Base-by-base conservation (phyloP, 2,329 filamentous ascomycete genomes). In the Dactylella cylindrospora region DNA sequence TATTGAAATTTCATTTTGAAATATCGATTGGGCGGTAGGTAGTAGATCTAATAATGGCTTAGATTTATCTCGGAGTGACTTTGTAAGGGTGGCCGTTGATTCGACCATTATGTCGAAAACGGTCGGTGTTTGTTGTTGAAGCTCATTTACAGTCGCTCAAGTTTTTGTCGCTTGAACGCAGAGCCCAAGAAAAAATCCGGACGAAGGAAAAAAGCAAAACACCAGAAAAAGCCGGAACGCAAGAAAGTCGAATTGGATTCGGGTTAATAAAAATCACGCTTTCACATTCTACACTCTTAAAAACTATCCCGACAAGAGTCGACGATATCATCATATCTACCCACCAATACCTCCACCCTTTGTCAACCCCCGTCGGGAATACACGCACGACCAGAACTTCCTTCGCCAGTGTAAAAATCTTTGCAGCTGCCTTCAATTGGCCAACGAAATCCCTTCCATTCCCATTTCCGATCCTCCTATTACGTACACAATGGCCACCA, bases 41-140 rank as follows among this genome's bases (percentile, higher is more conserved):
- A 72, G 32, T 19, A 64, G 50, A 46, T 69, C 51, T 15, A 51
- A 43, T 19, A 65, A 38, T 19, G 52, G 45, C 19, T 41, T 67
- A 64, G 71, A 70, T 67, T 70, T 70, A 28, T 64, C 62, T 53
- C 72, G 68, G 45, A 72, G 71, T 25, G 71, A 69, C 28, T 69
- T 67, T 55, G 71, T 72, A 12, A 70, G 68, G n/a, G 70, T 70
- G 43, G 66, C 67, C 26, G 64, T 65, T 65, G 72, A 71, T 62
- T 72, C 70, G 17, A 73, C 70, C 70, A 65, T 65, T 39, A 31
- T 47, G 40, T 33, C 45, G 13, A 23, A 20, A 52, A 23, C 12
- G 9, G 13, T 47, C 5, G 5, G 36, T 28, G 15, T 22, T 25
- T 28, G 6, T 35, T 47, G 33, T 47, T 17, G n/a, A 31, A 31